Evolutionary conservation across 768 basidiomycete species (phyloP).

Genomic region (Auriscalpium microsporum): DNA sequence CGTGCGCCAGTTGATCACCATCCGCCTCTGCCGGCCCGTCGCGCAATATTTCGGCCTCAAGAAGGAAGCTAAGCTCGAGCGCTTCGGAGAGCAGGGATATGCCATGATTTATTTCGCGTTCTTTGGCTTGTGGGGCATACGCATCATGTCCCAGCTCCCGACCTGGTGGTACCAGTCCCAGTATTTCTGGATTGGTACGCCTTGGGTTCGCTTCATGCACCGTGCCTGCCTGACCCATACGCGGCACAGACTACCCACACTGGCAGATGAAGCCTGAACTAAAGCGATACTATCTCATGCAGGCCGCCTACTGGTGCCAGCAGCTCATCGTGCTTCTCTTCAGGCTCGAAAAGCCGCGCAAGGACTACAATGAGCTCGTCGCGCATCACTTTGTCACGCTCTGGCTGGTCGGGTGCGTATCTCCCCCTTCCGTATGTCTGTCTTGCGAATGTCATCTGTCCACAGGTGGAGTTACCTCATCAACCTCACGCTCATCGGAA

Average conservation of each 20-base stretch:
- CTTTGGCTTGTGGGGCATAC: constrained; percentile 66
- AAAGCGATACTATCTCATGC: constrained; percentile 91
- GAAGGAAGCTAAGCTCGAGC: constrained; percentile 55
- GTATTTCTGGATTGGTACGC: constrained; percentile 75
- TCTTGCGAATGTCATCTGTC: background rate
- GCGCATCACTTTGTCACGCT: constrained; percentile 90
- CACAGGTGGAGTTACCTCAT: constrained; percentile 74
- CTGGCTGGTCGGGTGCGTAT: constrained; percentile 79
- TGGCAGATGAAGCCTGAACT: constrained; percentile 80
- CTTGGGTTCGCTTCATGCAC: background rate
- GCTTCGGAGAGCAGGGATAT: constrained; percentile 92
- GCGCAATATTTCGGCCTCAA: constrained; percentile 66
- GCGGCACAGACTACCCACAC: constrained; percentile 66
- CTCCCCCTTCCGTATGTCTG: background rate
- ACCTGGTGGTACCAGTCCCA: constrained; percentile 83
- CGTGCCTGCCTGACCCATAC: background rate
- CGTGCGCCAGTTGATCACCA: constrained; percentile 64
- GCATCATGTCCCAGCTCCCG: constrained; percentile 73
- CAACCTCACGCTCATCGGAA: constrained; percentile 82
- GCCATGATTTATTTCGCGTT: constrained; percentile 71
- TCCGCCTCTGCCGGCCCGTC: constrained; percentile 57
- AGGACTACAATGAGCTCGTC: constrained; percentile 82
- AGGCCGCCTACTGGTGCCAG: constrained; percentile 90
- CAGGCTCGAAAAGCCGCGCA: constrained; percentile 87
- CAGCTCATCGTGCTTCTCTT: constrained; percentile 82